Base-by-base conservation (phyloP, 345 rosid genomes). In the Dipteronia dyeriana region DNA sequence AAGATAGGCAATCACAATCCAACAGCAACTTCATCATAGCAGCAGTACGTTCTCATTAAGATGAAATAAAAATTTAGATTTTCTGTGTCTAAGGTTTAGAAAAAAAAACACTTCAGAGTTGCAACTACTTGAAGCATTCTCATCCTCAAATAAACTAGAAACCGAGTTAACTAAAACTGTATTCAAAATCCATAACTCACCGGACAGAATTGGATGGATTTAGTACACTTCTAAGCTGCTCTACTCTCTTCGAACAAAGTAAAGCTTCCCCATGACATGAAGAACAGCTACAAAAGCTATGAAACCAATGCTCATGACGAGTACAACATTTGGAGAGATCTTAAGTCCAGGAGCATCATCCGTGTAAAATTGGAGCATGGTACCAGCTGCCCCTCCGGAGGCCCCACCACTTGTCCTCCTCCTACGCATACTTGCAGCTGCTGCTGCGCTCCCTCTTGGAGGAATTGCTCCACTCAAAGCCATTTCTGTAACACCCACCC, bases 391-490 rank as follows among this genome's bases (percentile, higher is more conserved):
- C 22, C 85, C 92, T 6, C 87, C 88, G 0, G 87, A 56, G 29
- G 85, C 83, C 34, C 80, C 87, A 57, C 86, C 80, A 47, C 90
- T 75, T 1, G 91, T 78, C 78, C 88, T 87, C 82, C 92, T 85
- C 85, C 90, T 82, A 1, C 90, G 86, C 88, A 89, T 75, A 76
- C 89, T 85, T 11, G 92, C 92, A 78, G 89, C 71, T 2, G 90
- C 92, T 5, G 90, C 92, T n/a, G 92, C 90, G 10, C 87, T 89
- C 71, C 92, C 90, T 81, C 92, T 84, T 2, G 86, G 89, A 22
- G 90, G 90, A 5, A 89, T 89, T 45, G 89, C 43, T 85, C 89
- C 92, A 11, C 75, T 85, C 64, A 83, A 79, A 25, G 88, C 90
- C 92, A 89, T 89, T 59, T 81, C 90, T 89, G 81, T 38, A 45